These are phyloP conservation scores for Nemania sp. DNA, from an alignment of 2,329 filamentous ascomycete genomes.

Conservation along the genomic window DNA sequence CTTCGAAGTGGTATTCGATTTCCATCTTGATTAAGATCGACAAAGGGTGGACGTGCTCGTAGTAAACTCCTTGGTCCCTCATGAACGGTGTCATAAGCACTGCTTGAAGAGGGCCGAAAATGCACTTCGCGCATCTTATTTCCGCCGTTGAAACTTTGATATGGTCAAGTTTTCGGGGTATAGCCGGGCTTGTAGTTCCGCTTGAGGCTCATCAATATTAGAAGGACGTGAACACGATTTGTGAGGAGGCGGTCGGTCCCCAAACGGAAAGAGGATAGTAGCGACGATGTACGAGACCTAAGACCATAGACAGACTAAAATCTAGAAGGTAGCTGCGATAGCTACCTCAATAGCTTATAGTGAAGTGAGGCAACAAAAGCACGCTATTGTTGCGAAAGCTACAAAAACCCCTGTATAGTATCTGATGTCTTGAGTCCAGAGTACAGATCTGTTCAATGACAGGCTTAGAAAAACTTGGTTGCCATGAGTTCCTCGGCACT, in stretches of 20 bases:
- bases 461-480: neutral
- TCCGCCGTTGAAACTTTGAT: constrained; percentile 7
- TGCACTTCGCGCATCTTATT: constrained; percentile 13
- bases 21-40: constrained; percentile 40
- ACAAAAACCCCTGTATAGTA: constrained; percentile 33
- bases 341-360: neutral
- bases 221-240: too few relatives aligned
- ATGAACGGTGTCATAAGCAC: constrained; percentile 38
- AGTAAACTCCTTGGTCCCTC: constrained; percentile 40
- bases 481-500: neutral
- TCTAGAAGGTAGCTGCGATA: constrained; percentile 13
- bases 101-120: constrained; percentile 26
- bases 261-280: neutral
- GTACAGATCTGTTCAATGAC: neutral
- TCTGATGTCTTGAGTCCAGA: neutral
- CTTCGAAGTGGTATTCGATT: constrained; percentile 48
- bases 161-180: neutral
- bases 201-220: neutral
- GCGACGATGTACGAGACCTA: neutral
- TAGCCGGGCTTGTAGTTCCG: neutral
- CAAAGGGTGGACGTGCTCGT: constrained; percentile 46
- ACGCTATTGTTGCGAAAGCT: neutral
- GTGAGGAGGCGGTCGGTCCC: neutral
- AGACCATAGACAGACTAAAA: neutral
- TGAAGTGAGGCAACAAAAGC: constrained; percentile 11